These are phyloP conservation scores for Gossypium sturtianum DNA, from an alignment of 345 rosid species.

Conservation along the genomic window DNA sequence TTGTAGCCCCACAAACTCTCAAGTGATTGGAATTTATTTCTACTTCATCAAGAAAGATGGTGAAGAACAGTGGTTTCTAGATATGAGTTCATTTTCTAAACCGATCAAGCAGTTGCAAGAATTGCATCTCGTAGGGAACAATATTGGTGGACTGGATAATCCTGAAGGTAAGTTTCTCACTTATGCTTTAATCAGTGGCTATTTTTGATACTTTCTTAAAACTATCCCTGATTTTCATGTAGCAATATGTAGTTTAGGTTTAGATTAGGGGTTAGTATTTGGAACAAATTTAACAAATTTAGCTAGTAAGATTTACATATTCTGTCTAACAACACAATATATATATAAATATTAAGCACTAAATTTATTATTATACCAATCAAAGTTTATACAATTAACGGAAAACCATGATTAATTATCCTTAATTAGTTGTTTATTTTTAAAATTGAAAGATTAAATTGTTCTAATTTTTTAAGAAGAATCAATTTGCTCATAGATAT, in stretches of 20 bases:
- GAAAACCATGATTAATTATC: too few relatives aligned
- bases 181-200: not conserved
- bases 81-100: slow-evolving; percentile 18
- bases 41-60: not conserved
- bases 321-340: too few relatives aligned
- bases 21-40: slow-evolving; percentile 11
- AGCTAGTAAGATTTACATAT: too few relatives aligned
- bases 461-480: too few relatives aligned
- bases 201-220: not conserved
- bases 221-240: not conserved
- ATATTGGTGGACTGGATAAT: slow-evolving; percentile 11
- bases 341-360: too few relatives aligned
- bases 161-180: slow-evolving; percentile 7
- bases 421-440: too few relatives aligned
- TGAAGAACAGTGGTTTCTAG: slow-evolving; percentile 3
- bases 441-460: too few relatives aligned
- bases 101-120: slow-evolving; percentile 14
- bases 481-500: too few relatives aligned
- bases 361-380: too few relatives aligned
- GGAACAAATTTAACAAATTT: too few relatives aligned
- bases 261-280: too few relatives aligned
- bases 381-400: too few relatives aligned
- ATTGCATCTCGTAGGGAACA: slow-evolving; percentile 8
- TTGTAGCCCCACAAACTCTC: slow-evolving; percentile 15
- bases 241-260: slow-evolving; percentile 20